phyloP scores from a whole-genome alignment of 2,329 filamentous ascomycete genomes.

The Elsinoe ampelina region DNA sequence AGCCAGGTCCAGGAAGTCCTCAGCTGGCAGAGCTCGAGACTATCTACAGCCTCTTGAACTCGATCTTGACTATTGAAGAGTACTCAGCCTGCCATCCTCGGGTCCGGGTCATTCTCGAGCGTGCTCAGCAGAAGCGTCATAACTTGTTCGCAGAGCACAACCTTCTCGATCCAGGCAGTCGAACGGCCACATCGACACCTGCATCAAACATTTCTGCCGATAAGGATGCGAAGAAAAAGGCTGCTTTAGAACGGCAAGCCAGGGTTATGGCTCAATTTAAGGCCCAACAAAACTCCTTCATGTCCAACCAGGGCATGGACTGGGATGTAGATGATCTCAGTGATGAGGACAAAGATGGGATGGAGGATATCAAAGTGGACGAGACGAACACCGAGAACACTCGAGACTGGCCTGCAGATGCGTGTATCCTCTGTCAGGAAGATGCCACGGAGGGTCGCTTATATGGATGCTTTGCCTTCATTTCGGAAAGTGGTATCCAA shows the following conservation, averaged over 20 bases:
- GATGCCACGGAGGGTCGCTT: constrained; percentile 81
- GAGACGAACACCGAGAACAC: constrained; percentile 59
- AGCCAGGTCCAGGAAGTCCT: background rate
- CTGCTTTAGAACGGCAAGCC: constrained; percentile 79
- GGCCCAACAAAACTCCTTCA: constrained; percentile 89
- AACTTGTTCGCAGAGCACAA: constrained; percentile 49
- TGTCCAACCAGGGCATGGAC: constrained; percentile 80
- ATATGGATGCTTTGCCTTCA: constrained; percentile 86
- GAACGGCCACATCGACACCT: constrained; percentile 46
- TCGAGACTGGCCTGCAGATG: constrained; percentile 87
- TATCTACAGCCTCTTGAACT: constrained; percentile 45
- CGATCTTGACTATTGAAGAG: constrained; percentile 54
- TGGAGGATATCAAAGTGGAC: constrained; percentile 49
- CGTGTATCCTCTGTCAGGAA: constrained; percentile 94
- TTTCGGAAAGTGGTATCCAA: constrained; percentile 77
- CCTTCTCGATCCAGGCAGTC: constrained; percentile 1
- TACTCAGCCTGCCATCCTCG: constrained; percentile 79
- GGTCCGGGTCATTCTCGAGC: constrained; percentile 70
- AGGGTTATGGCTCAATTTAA: constrained; percentile 97
- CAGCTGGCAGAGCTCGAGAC: constrained; percentile 25
- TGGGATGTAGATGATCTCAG: constrained; percentile 77
- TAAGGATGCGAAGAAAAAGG: constrained; percentile 79
- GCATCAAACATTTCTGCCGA: constrained; percentile 53
- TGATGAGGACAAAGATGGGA: constrained; percentile 58
- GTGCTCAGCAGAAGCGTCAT: constrained; percentile 76